Evolutionary conservation across 208 protist species (phyloP).

Genomic region (Leishmania amazonensis): DNA sequence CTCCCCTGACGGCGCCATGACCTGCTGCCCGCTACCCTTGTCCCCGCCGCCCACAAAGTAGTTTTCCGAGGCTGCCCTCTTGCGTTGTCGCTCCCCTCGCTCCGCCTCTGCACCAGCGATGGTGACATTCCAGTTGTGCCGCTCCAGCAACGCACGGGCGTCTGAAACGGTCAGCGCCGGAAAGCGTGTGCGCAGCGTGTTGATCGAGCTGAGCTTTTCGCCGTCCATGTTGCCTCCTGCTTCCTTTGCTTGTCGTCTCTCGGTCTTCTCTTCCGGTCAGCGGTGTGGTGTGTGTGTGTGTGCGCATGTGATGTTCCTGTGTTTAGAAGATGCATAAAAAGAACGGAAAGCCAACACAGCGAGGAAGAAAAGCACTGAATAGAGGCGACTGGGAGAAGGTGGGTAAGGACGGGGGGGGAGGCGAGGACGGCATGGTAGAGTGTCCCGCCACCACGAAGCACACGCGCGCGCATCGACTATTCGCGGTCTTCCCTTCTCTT

Average conservation of each 20-base stretch:
- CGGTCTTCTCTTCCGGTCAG: not conserved
- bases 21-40: slow-evolving; percentile 57
- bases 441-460: not conserved
- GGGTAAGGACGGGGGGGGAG: not conserved
- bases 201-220: slow-evolving; percentile 33
- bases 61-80: slow-evolving; percentile 7
- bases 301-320: not conserved
- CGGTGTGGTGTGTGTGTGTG: not conserved
- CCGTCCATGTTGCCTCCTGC: slow-evolving; percentile 21
- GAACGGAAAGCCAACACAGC: not conserved
- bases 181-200: slow-evolving; percentile 42
- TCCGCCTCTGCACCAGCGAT: slow-evolving; percentile 36
- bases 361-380: not conserved
- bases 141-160: slow-evolving; percentile 32
- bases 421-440: not conserved
- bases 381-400: not conserved
- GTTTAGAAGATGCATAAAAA: not conserved
- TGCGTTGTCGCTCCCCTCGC: slow-evolving; percentile 17
- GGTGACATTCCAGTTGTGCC: slow-evolving; percentile 42
- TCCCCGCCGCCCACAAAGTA: slow-evolving; percentile 65
- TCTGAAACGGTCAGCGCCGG: slow-evolving; percentile 39
- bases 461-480: not conserved
- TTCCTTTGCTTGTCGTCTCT: not conserved
- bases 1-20: slow-evolving; percentile 36
- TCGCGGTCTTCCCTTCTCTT: not conserved